Evolutionary conservation across 2,329 filamentous ascomycete genomes (phyloP).

Genomic region (Colletotrichum incanum): DNA sequence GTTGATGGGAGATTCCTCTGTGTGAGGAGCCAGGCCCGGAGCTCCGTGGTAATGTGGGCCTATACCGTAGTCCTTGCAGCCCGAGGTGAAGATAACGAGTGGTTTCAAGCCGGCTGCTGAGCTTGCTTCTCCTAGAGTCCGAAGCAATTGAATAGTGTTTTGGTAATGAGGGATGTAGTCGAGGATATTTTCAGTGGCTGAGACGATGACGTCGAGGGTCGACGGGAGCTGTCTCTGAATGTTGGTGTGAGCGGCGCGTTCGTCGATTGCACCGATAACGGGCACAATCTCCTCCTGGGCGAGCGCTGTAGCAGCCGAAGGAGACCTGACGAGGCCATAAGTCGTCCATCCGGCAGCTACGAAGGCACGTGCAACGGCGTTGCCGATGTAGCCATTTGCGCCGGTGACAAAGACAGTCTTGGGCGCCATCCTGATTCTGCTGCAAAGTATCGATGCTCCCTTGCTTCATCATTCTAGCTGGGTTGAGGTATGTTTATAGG

Average conservation of each 20-base stretch:
- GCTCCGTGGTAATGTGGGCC: conserved; percentile 53
- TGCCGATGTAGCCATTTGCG: conserved; percentile 65
- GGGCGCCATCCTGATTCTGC: conserved; percentile 7
- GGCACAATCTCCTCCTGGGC: conserved; percentile 57
- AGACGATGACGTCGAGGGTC: conserved; percentile 60
- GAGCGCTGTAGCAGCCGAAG: conserved; percentile 50
- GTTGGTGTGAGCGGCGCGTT: conserved; percentile 49
- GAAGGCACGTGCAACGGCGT: conserved; percentile 62
- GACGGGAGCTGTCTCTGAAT: conserved; percentile 48
- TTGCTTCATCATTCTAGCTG: background rate
- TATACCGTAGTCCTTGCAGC: conserved; percentile 66
- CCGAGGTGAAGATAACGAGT: conserved; percentile 62
- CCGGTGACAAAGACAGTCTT: conserved; percentile 62
- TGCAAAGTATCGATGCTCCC: background rate
- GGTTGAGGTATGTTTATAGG: conserved; percentile 11
- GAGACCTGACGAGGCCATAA: conserved; percentile 61
- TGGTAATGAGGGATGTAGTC: conserved; percentile 59
- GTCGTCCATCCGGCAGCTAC: conserved; percentile 60
- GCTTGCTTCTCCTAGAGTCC: conserved; percentile 51
- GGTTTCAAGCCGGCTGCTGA: conserved; percentile 54
- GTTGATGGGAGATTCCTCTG: conserved; percentile 58
- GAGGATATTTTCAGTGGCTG: conserved; percentile 57
- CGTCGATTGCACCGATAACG: conserved; percentile 56
- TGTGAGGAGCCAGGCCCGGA: conserved; percentile 56
- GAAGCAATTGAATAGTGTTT: conserved; percentile 54